phyloP scores from a whole-genome alignment of 768 basidiomycete species.

The Chalciporus piperatus region DNA sequence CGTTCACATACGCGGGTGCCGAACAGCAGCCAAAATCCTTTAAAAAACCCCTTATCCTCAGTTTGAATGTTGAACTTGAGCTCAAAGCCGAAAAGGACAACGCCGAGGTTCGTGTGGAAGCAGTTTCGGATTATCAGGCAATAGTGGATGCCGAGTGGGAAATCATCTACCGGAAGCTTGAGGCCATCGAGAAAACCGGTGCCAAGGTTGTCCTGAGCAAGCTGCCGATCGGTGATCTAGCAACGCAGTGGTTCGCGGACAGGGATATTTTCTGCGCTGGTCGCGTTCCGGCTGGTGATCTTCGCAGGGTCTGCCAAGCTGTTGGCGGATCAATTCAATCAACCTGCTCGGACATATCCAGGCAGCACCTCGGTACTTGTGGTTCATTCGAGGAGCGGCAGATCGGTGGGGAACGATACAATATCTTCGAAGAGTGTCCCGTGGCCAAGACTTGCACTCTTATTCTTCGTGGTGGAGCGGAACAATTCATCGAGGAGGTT shows the following conservation, averaged over 20 bases:
- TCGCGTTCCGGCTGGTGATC: conserved; percentile 84
- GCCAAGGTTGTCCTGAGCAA: conserved; percentile 98
- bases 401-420: conserved; percentile 95
- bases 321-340: conserved; percentile 94
- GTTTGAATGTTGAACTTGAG: conserved; percentile 96
- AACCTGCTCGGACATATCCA: conserved; percentile 88
- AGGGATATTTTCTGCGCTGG: conserved; percentile 99
- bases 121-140: conserved; percentile 96
- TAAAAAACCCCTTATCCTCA: conserved; percentile 82
- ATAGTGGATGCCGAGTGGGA: conserved; percentile 99
- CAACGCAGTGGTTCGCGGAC: conserved; percentile 99
- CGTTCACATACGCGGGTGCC: conserved; percentile 97
- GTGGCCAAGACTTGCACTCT: conserved; percentile 96
- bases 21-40: conserved; percentile 98
- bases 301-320: conserved; percentile 92
- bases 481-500: conserved; percentile 98
- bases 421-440: conserved; percentile 90
- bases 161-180: conserved; percentile 96
- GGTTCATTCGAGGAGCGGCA: conserved; percentile 91
- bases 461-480: conserved; percentile 91
- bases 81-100: conserved; percentile 99
- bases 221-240: conserved; percentile 96
- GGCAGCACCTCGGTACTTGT: conserved; percentile 92
- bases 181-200: conserved; percentile 93
- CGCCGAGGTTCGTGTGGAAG: conserved; percentile 95